A percentile compares a stretch with the other conserved stretches of the same genome.
phyloP scores from a whole-genome alignment of 2,329 filamentous ascomycete species.

The Ophiostoma perfectum region DNA sequence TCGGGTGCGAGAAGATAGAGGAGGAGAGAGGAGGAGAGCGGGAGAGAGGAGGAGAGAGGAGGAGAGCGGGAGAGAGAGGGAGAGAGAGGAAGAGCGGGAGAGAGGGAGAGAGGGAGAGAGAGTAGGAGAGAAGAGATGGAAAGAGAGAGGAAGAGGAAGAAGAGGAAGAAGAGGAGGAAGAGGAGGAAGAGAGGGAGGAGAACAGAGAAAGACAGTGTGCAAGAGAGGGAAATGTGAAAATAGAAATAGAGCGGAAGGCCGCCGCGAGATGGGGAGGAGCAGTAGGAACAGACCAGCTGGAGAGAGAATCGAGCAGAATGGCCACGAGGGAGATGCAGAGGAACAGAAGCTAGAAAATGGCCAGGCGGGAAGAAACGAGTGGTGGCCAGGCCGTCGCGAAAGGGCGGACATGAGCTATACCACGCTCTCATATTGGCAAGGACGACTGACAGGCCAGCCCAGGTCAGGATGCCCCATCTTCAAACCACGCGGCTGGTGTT shows the following conservation, averaged over 20 bases:
- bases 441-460: neutral
- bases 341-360: neutral
- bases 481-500: slow-evolving; percentile 12
- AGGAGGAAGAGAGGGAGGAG: no score
- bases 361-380: neutral
- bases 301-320: neutral
- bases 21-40: neutral
- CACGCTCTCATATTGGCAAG: slow-evolving; percentile 7
- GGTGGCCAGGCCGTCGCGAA: slow-evolving; percentile 1
- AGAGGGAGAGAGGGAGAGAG: neutral
- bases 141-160: neutral
- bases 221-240: neutral
- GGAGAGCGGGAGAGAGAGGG: neutral
- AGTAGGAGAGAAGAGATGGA: neutral
- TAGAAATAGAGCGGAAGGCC: neutral
- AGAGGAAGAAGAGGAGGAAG: no score
- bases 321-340: neutral
- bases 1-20: neutral
- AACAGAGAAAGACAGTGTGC: neutral
- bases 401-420: neutral
- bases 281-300: neutral
- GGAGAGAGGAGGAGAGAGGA: neutral
- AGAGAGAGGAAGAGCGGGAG: neutral
- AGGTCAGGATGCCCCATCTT: slow-evolving; percentile 12
- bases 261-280: neutral